Conservation (phyloP, 495 filamentous ascomycete species). For the Penicillium soppii region DNA sequence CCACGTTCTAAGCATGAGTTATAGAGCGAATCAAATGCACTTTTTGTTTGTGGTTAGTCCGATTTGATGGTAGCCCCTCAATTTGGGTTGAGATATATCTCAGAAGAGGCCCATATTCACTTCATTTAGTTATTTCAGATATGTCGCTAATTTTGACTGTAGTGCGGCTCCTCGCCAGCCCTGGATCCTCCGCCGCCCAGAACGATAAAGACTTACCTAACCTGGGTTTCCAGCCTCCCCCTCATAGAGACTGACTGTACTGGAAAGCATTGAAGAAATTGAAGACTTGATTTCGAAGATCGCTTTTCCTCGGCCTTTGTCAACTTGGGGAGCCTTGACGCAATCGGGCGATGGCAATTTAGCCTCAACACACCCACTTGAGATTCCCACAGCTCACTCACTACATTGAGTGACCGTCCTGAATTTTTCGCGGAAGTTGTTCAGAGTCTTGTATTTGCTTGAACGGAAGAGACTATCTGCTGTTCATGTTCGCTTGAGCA, state of each 20-base stretch:
- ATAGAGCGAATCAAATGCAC: no score
- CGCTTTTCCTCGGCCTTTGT: background rate
- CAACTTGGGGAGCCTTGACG: background rate
- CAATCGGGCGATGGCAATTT: background rate
- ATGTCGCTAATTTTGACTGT: background rate
- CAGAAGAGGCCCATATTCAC: background rate
- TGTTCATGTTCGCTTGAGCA: background rate
- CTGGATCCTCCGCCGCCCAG: no score
- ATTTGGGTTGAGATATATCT: no score
- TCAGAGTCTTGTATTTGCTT: background rate
- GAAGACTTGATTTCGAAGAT: background rate
- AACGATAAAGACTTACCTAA: background rate
- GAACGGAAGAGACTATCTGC: background rate
- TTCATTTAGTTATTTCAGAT: background rate
- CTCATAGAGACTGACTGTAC: background rate
- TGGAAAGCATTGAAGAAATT: background rate
- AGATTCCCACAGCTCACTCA: no score
- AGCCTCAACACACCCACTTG: background rate
- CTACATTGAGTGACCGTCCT: background rate
- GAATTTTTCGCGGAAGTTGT: background rate
- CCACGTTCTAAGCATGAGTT: no score
- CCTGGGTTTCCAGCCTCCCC: background rate
- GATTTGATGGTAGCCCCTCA: no score
- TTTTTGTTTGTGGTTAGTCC: no score
- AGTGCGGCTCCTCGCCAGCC: background rate